These are phyloP conservation scores for Nicotiana tabacum DNA, from an alignment of 257 asterid species.

Conservation along the genomic window DNA sequence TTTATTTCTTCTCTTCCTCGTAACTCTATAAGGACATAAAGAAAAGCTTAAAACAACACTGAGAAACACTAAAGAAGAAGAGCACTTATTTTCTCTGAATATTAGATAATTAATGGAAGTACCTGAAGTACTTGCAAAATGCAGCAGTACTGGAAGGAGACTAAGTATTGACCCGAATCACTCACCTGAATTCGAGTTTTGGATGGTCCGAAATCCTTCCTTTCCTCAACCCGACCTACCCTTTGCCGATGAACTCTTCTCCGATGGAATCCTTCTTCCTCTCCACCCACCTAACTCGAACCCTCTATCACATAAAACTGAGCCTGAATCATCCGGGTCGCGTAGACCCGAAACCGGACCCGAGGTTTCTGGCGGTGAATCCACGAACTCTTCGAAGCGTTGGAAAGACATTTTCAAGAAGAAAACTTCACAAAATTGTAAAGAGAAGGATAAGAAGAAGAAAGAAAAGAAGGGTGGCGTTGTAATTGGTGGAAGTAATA, in stretches of 20 bases:
- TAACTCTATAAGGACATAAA: neutral
- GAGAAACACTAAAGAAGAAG: conserved; percentile 23
- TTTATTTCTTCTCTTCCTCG: too few species aligned
- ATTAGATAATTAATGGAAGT: neutral
- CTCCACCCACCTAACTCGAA: conserved; percentile 28
- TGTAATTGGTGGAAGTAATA: conserved; percentile 7
- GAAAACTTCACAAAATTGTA: conserved; percentile 2
- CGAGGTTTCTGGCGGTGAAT: conserved; percentile 8
- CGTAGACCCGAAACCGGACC: conserved; percentile 9
- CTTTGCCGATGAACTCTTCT: conserved; percentile 85
- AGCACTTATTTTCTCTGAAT: neutral
- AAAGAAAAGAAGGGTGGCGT: conserved; percentile 41
- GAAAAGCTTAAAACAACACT: neutral
- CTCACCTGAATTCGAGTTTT: conserved; percentile 88
- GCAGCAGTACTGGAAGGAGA: conserved; percentile 40
- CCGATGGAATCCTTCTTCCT: conserved; percentile 81
- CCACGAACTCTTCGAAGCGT: conserved; percentile 58
- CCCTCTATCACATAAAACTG: neutral
- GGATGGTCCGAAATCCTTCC: conserved; percentile 67
- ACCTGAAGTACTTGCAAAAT: conserved; percentile 27
- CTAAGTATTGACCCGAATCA: conserved; percentile 20
- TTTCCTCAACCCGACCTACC: conserved; percentile 56
- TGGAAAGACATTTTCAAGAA: conserved; percentile 74
- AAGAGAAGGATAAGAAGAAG: conserved; percentile 33
- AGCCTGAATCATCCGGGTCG: conserved; percentile 27